A percentile compares a stretch with the other conserved stretches of the same genome.
These are phyloP conservation scores for Fusarium sp. DNA, from an alignment of 2,329 filamentous ascomycete genomes.

Conservation along the genomic window DNA sequence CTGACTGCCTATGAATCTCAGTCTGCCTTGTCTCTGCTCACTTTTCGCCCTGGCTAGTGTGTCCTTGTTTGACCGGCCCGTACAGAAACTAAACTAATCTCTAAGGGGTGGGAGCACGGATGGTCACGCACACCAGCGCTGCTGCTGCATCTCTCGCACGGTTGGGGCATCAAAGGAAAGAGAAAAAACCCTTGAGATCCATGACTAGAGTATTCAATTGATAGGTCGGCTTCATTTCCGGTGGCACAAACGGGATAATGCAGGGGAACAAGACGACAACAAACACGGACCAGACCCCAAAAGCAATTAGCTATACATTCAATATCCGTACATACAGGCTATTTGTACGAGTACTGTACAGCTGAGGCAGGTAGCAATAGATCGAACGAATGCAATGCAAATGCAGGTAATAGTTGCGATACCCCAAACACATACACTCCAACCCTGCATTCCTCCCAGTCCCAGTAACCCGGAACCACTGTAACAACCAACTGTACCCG, in stretches of 20 bases:
- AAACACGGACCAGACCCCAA: slow-evolving; percentile 20
- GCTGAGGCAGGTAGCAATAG: not conserved
- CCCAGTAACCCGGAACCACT: slow-evolving; percentile 25
- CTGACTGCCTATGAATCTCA: not conserved
- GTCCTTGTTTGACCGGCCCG: not conserved
- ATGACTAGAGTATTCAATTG: not conserved
- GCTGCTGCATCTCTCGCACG: slow-evolving; percentile 29
- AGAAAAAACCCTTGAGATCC: not conserved
- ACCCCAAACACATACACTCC: not conserved
- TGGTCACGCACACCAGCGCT: slow-evolving; percentile 22
- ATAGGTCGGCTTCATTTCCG: slow-evolving; percentile 28
- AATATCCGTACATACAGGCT: not conserved
- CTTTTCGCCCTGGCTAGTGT: slow-evolving; percentile 8
- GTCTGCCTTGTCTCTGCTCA: not conserved
- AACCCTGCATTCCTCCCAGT: slow-evolving; percentile 22
- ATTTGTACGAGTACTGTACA: not conserved
- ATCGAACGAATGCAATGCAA: not conserved
- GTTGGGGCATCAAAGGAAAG: slow-evolving; percentile 25
- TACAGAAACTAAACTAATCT: not conserved
- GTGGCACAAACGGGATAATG: slow-evolving; percentile 22
- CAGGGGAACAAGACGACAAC: slow-evolving; percentile 15
- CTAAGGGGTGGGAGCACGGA: slow-evolving; percentile 22
- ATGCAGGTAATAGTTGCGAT: not conserved
- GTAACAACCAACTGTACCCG: not conserved
- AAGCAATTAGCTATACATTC: slow-evolving; percentile 3